These are phyloP conservation scores for Phytophthora hybrid DNA, from an alignment of 352 stramenopile species.

Conservation along the genomic window DNA sequence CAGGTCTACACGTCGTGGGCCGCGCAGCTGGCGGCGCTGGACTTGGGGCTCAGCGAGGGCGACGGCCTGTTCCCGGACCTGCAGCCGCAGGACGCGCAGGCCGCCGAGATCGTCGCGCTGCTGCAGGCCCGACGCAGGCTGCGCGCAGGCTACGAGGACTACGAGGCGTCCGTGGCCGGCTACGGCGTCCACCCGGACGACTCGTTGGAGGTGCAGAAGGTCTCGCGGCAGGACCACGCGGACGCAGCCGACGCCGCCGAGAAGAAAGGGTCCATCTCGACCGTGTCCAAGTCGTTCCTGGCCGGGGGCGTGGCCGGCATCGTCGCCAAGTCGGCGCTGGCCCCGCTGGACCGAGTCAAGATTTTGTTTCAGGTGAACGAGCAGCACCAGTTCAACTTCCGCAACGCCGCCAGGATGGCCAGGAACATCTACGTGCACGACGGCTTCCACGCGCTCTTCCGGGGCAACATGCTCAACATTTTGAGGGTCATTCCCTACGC, in stretches of 20 bases:
- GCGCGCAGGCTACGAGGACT: slow-evolving; percentile 26
- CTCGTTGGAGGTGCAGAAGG: slow-evolving; percentile 22
- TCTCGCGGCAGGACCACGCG: slow-evolving; percentile 14
- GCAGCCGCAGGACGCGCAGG: slow-evolving; percentile 44
- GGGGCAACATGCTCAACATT: slow-evolving; percentile 83
- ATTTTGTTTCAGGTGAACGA: slow-evolving; percentile 90
- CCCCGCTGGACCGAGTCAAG: slow-evolving; percentile 85
- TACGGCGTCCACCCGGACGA: slow-evolving; percentile 31
- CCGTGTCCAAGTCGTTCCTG: slow-evolving; percentile 86
- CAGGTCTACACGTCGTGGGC: slow-evolving; percentile 86
- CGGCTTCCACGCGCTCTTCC: slow-evolving; percentile 76
- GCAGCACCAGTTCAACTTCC: slow-evolving; percentile 74
- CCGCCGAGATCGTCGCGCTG: slow-evolving; percentile 48
- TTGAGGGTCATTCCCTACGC: slow-evolving; percentile 82
- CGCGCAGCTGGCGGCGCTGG: slow-evolving; percentile 68
- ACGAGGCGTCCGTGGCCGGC: slow-evolving; percentile 32
- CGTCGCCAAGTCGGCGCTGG: slow-evolving; percentile 77
- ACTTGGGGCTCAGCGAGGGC: slow-evolving; percentile 77
- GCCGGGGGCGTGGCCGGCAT: slow-evolving; percentile 78
- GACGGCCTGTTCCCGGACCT: slow-evolving; percentile 78
- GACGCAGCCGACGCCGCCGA: slow-evolving; percentile 22
- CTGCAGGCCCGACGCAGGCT: slow-evolving; percentile 34
- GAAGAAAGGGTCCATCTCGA: slow-evolving; percentile 61
- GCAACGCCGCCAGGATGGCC: slow-evolving; percentile 68
- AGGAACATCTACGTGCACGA: slow-evolving; percentile 77